Evolutionary conservation across 1,284 basidiomycete genomes (phyloP), one percentile per base, ranked within the genome.

Genomic region (Rhodotorula sp.): DNA sequence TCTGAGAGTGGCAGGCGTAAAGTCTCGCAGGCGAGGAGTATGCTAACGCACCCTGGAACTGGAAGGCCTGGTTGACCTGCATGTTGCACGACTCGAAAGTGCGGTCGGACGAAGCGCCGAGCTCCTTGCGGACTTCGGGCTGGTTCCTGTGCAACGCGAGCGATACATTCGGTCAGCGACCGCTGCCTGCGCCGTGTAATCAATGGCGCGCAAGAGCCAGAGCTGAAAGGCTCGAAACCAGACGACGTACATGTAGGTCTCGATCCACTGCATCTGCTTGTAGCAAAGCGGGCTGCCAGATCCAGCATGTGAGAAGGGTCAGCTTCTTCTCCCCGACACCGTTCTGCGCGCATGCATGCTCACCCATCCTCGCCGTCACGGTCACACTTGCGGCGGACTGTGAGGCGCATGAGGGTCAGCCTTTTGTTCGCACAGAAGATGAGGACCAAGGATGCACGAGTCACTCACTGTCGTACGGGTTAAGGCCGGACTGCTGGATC

Each of bases 251-350:
- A 93, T 84, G 86, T 87, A 93, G 3, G 83, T 85, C 75, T 91
- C 89, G 76, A 93, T 87, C 88, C 89, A 92, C 46, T 81, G 79
- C 85, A 93, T 88, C 80, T 94, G 84, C 60, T 82, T 83, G 81
- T 91, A 92, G 82, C 90, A 92, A 2, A 91, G 82, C 24, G 84
- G 69, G 37, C 62, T 54, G 26, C n/a, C 26, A 7, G 53, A 15
- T 10, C 37, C 37, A 14, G 26, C 26, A 15, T 17, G 51, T n/a
- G 26, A 15, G 4, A 15, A 53, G n/a, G 53, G n/a, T 54, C 53
- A 54, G 53, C 53, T 12, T 29, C 17, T n/a, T 24, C 53, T 17
- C 29, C 26, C 26, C 14, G 5, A 6, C n/a, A 12, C 29, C 10
- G 18, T 15, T 12, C 24, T 49, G 26, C 26, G 53, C 29, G 6